Conservation (phyloP, 129 eudicot species). For the Artemisia argyi region DNA sequence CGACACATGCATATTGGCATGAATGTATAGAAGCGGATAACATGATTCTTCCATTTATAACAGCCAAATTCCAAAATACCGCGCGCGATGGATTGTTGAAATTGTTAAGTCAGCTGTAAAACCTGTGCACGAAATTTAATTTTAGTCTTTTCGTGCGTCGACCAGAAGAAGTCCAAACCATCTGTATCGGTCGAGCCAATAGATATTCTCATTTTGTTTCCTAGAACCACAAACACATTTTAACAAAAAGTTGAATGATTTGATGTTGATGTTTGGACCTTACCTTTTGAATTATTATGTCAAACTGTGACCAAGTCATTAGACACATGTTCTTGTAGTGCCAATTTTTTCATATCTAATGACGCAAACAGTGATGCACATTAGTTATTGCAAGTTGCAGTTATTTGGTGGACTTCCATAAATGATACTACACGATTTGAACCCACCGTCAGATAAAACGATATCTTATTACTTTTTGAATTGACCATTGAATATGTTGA, state of each 20-base stretch:
- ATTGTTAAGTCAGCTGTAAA: too few species aligned
- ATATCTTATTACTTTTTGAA: conserved; percentile 2
- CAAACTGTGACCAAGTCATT: conserved; percentile 29
- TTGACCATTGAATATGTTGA: conserved; percentile 46
- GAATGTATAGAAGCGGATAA: too few species aligned
- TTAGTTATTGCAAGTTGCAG: conserved; percentile 13
- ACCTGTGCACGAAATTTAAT: too few species aligned
- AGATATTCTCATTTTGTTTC: background rate
- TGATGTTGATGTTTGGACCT: conserved; percentile 23
- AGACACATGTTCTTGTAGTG: conserved; percentile 7
- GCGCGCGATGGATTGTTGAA: too few species aligned
- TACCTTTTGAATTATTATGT: conserved; percentile 16
- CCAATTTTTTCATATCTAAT: conserved; percentile 13
- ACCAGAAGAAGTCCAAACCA: too few species aligned
- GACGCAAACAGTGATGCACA: conserved; percentile 38
- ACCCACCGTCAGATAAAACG: conserved; percentile 15
- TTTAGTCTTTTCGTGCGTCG: too few species aligned
- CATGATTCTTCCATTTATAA: too few species aligned
- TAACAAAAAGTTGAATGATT: background rate
- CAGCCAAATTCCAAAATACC: too few species aligned
- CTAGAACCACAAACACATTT: background rate
- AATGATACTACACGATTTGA: conserved; percentile 24
- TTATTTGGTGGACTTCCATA: conserved; percentile 25
- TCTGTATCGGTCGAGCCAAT: too few species aligned
- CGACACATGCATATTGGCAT: too few species aligned